A percentile compares a stretch with the other conserved stretches of the same genome.
Evolutionary conservation across 1,284 basidiomycete species (phyloP).

Genomic region (Takashimella koratensis): DNA sequence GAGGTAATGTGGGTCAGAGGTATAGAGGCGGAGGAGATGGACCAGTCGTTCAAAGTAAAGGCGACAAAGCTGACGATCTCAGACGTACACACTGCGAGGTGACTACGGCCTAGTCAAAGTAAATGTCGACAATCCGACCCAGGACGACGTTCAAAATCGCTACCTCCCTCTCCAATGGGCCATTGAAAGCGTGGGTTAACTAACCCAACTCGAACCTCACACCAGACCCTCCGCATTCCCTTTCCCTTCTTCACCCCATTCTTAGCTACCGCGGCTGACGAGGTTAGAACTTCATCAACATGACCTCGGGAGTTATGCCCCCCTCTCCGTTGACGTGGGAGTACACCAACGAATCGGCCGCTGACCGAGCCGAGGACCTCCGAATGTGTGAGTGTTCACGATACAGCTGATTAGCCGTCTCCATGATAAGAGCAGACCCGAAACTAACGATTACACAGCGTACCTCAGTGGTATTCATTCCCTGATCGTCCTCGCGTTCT

Average conservation of each 20-base stretch:
- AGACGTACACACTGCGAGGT: slow-evolving; percentile 66
- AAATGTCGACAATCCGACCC: slow-evolving; percentile 61
- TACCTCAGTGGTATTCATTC: slow-evolving; percentile 60
- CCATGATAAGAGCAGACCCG: no score
- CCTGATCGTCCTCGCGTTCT: slow-evolving; percentile 63
- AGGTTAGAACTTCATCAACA: slow-evolving; percentile 61
- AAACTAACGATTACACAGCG: slow-evolving; percentile 53
- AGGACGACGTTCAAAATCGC: slow-evolving; percentile 62
- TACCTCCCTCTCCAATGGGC: slow-evolving; percentile 73
- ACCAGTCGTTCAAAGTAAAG: not conserved
- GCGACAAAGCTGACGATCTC: slow-evolving; percentile 5
- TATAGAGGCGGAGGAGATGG: not conserved
- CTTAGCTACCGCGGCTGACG: no score
- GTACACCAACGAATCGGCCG: slow-evolving; percentile 64
- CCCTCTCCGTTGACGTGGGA: slow-evolving; percentile 65
- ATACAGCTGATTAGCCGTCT: no score
- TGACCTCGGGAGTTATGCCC: slow-evolving; percentile 56
- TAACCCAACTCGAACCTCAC: no score
- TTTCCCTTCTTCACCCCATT: no score
- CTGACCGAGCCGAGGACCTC: slow-evolving; percentile 56
- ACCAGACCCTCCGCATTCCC: no score
- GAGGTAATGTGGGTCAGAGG: not conserved
- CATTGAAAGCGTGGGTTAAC: slow-evolving; percentile 59
- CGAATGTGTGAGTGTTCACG: slow-evolving; percentile 56
- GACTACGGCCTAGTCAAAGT: slow-evolving; percentile 64